phyloP scores from a whole-genome alignment of 768 basidiomycete genomes.

The Pulveroboletus frians region DNA sequence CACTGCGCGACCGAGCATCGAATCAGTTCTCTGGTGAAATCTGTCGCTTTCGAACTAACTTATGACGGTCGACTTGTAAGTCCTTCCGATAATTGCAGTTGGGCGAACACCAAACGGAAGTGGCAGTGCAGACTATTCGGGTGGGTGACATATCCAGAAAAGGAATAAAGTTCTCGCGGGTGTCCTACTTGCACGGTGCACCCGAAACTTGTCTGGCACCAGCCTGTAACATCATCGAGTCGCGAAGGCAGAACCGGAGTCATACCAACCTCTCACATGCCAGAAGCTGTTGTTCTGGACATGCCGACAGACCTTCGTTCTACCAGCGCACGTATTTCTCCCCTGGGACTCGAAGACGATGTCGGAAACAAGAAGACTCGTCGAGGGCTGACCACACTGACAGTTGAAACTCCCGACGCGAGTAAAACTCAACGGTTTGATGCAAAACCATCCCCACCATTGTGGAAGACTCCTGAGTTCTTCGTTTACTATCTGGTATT shows the following conservation, averaged over 20 bases:
- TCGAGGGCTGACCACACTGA: constrained; percentile 42
- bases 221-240: not conserved
- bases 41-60: constrained; percentile 21
- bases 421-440: constrained; percentile 26
- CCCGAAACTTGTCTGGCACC: too few relatives aligned
- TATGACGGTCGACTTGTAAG: constrained; percentile 9
- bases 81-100: not conserved
- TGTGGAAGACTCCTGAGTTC: constrained; percentile 85
- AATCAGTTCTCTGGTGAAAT: constrained; percentile 18
- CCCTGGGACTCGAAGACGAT: constrained; percentile 16
- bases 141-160: not conserved
- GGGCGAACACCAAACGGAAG: constrained; percentile 2
- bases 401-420: constrained; percentile 50
- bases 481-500: constrained; percentile 64
- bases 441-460: constrained; percentile 34
- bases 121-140: constrained; percentile 17
- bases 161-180: constrained; percentile 12
- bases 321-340: constrained; percentile 1
- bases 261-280: constrained; percentile 19
- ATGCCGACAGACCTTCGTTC: constrained; percentile 35
- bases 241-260: not conserved
- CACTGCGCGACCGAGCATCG: constrained; percentile 49
- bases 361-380: not conserved
- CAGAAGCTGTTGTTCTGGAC: constrained; percentile 25
- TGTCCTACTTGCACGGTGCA: too few relatives aligned